Percentiles rank a stretch among this genome's conserved stretches.
Conservation (phyloP, 129 eudicot species). For the Arctium minus region DNA sequence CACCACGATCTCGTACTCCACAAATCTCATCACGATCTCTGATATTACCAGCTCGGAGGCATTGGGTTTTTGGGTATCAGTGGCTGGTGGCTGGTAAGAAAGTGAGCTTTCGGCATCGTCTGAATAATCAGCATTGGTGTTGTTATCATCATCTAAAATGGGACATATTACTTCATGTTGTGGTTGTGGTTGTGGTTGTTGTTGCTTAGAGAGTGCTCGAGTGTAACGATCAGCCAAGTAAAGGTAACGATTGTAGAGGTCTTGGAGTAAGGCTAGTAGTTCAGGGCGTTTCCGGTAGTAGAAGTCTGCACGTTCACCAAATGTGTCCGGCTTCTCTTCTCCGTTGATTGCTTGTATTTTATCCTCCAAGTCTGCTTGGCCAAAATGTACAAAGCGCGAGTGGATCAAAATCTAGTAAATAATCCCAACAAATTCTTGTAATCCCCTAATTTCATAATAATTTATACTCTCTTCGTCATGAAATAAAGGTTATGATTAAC, state of each 20-base stretch:
- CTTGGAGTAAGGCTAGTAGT: constrained; percentile 57
- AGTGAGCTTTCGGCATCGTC: constrained; percentile 54
- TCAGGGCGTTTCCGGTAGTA: constrained; percentile 81
- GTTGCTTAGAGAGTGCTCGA: constrained; percentile 51
- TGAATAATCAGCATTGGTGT: constrained; percentile 19
- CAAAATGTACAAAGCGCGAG: not conserved
- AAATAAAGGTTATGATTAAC: not conserved
- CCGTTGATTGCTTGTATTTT: constrained; percentile 44
- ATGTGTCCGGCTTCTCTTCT: constrained; percentile 52
- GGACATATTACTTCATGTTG: constrained; percentile 1
- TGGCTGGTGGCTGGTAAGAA: constrained; percentile 34
- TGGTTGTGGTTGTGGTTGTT: not conserved
- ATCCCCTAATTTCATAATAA: not conserved
- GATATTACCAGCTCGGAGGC: constrained; percentile 45
- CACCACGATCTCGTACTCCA: constrained; percentile 47
- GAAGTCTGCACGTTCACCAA: constrained; percentile 66
- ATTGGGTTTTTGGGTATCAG: not conserved
- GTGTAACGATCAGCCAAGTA: constrained; percentile 73
- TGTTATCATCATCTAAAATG: not conserved
- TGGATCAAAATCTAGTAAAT: not conserved
- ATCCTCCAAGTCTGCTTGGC: constrained; percentile 66
- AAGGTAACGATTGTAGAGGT: constrained; percentile 69
- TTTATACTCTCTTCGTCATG: not conserved
- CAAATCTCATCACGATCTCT: constrained; percentile 59
- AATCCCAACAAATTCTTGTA: not conserved